A percentile compares a stretch with the other conserved stretches of the same genome.
Conservation (phyloP, 768 basidiomycete genomes). For the Albatrellus ellisii region DNA sequence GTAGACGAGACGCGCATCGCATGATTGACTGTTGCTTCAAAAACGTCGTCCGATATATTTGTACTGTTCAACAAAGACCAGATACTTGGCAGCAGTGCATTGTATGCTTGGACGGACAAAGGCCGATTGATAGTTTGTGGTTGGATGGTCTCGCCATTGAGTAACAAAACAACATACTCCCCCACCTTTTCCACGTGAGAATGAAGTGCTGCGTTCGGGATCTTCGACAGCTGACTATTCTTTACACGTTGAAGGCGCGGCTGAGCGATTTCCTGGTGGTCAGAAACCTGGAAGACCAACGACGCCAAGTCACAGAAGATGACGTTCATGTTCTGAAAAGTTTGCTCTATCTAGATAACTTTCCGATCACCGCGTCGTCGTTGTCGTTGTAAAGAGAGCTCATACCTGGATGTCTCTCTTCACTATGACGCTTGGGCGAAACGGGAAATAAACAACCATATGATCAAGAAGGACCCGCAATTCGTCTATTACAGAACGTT, state of each 20-base stretch:
- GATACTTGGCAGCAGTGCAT: conserved; percentile 58
- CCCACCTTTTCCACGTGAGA: conserved; percentile 39
- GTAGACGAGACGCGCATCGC: conserved; percentile 42
- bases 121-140: conserved; percentile 25
- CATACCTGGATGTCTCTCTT: conserved; percentile 47
- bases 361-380: too few relatives aligned
- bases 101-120: conserved; percentile 46
- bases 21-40: conserved; percentile 52
- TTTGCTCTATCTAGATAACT: conserved; percentile 40
- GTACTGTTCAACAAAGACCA: conserved; percentile 56
- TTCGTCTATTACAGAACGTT: conserved; percentile 28
- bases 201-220: conserved; percentile 15
- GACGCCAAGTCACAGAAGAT: conserved; percentile 70
- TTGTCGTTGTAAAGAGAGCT: too few relatives aligned
- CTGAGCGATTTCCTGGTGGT: too few relatives aligned
- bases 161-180: conserved; percentile 45
- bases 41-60: conserved; percentile 22
- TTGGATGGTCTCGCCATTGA: conserved; percentile 27
- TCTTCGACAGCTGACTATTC: not conserved
- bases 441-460: conserved; percentile 81
- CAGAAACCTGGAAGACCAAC: conserved; percentile 26
- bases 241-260: not conserved
- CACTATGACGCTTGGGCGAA: conserved; percentile 24
- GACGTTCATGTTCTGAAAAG: conserved; percentile 59
- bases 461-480: conserved; percentile 51